Base-by-base conservation (phyloP, 2,329 filamentous ascomycete genomes). In the Pyricularia sp. region DNA sequence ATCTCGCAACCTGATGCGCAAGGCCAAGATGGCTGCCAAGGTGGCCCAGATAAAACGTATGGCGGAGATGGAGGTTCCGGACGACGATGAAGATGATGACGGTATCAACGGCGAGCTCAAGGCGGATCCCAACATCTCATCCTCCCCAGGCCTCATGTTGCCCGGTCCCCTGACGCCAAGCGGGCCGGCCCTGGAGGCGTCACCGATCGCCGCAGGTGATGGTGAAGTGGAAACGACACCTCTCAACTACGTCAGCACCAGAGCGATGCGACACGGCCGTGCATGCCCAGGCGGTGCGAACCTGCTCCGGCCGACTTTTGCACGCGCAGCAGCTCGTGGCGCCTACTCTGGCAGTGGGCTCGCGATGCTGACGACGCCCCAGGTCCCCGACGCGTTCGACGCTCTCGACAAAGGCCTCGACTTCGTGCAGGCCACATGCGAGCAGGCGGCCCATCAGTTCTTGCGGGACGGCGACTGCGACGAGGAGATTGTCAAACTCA, bases 391-490 rank as follows among this genome's bases (percentile, higher is more conserved):
- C 71, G 81, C 87, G 0, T 93, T 90, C 75, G 92, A 96, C 72
- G 83, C 87, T 64, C 84, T 93, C 1, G 93, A 97, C 76, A 91
- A 90, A 76, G 86, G 87, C 0, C 82, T 97, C 30, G 93, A 97
- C 76, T 86, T 87, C 71, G 91, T 92, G 5, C 93, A 97, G 77
- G 85, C 85, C 69, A 86, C 93, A 73, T 96, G 92, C 76, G 94
- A 97, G 79, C 89, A 89, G 68, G 94, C 91, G 2, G 94, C 94
- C 0, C 93, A 97, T 75, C 92, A 96, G 75, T 93, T 95, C 71
- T 83, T 97, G n/a, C 88, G 94, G 28, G 91, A 93, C 68, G 94
- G 93, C 12, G 90, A 95, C 74, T 97, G 94, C 78, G 85, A 83
- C n/a, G 85, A 87, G 23, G 92, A 97, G 77, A 85, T 97, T 58